Percentiles rank a stretch among this genome's conserved stretches.
Evolutionary conservation across 768 basidiomycete species (phyloP).

Genomic region (Trametes villosa): DNA sequence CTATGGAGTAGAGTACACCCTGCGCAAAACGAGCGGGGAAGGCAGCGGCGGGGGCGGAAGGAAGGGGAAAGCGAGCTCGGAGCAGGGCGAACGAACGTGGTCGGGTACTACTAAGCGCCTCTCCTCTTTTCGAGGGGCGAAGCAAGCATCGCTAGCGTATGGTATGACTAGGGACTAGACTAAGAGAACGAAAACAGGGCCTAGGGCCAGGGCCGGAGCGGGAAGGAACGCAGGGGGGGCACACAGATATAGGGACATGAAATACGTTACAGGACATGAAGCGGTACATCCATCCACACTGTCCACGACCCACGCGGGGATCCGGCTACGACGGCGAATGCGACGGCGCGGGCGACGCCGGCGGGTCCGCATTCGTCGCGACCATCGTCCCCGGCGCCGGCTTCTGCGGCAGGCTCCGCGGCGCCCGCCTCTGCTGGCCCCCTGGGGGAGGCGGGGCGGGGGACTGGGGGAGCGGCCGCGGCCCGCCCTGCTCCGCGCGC

Average conservation of each 20-base stretch:
- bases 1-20: background rate
- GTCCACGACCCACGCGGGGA: background rate
- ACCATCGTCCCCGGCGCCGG: constrained; percentile 7
- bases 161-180: background rate
- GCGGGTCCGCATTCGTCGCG: constrained; percentile 9
- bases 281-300: background rate
- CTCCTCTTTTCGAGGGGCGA: background rate
- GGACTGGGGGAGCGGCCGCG: constrained; percentile 6
- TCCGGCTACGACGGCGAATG: background rate
- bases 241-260: background rate
- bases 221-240: background rate
- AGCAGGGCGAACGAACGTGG: background rate
- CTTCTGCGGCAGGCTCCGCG: constrained; percentile 12
- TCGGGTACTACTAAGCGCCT: background rate
- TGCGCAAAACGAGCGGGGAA: background rate
- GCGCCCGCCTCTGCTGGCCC: constrained; percentile 12
- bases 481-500: background rate
- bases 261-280: constrained; percentile 1
- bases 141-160: too few relatives aligned
- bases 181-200: background rate
- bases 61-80: too few relatives aligned
- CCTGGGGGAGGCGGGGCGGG: constrained; percentile 4
- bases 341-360: background rate
- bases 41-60: too few relatives aligned
- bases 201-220: background rate